phyloP scores from a whole-genome alignment of 2,329 filamentous ascomycete genomes.

The Hypoxylon sp. region DNA sequence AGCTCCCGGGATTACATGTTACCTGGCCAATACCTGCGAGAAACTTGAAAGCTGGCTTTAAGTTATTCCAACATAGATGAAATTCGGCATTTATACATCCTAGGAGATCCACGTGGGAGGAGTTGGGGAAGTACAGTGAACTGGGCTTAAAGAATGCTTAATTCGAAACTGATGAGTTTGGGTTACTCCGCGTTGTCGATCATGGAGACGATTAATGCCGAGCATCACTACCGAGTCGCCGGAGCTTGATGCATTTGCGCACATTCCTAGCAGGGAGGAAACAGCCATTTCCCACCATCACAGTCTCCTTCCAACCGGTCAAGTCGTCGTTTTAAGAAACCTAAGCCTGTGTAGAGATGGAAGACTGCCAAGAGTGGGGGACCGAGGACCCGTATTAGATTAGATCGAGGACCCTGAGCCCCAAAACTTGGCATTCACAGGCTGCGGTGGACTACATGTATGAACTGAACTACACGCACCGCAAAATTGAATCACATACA shows the following conservation, averaged over 20 bases:
- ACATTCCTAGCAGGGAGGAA: background rate
- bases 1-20: background rate
- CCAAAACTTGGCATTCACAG: conserved; percentile 33
- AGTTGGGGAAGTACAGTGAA: background rate
- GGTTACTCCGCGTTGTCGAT: conserved; percentile 4
- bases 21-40: background rate
- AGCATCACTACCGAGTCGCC: conserved; percentile 19
- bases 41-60: background rate
- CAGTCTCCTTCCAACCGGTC: background rate
- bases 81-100: conserved; percentile 1
- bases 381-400: conserved; percentile 1
- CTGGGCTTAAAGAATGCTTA: background rate
- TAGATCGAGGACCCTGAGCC: conserved; percentile 25
- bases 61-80: conserved; percentile 2
- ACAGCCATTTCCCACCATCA: background rate
- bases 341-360: background rate
- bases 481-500: conserved; percentile 8
- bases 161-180: background rate
- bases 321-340: conserved; percentile 9
- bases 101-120: conserved; percentile 2
- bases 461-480: background rate
- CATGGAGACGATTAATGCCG: conserved; percentile 4
- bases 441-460: background rate
- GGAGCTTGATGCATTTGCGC: background rate
- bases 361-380: conserved; percentile 18